phyloP scores from a whole-genome alignment of 176 grass and related monocot species.

The Aegilops sharonensis region DNA sequence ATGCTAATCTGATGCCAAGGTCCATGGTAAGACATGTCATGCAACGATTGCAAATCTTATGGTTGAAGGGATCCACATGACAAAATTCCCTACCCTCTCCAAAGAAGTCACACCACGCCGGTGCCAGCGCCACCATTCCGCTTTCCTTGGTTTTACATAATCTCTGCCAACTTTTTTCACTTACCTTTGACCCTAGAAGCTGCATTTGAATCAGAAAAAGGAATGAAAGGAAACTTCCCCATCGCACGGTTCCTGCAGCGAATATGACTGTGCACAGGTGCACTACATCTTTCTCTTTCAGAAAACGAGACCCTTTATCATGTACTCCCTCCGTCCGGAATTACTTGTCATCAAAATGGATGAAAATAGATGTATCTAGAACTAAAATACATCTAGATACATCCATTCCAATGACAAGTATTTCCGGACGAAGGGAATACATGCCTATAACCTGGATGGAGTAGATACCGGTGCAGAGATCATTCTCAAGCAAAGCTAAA shows the following conservation, averaged over 20 bases:
- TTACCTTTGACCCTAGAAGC: constrained; percentile 18
- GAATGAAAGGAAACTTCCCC: constrained; percentile 34
- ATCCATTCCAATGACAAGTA: too few species aligned
- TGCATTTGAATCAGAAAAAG: constrained; percentile 15
- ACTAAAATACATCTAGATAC: too few species aligned
- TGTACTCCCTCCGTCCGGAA: neutral
- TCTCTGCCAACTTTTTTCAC: neutral
- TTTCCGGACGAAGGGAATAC: neutral
- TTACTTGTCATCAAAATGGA: too few species aligned
- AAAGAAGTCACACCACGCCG: neutral
- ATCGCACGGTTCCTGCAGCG: constrained; percentile 18
- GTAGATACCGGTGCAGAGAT: neutral
- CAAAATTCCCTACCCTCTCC: neutral
- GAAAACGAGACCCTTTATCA: constrained; percentile 6
- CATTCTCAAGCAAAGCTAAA: neutral
- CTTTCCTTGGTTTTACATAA: neutral
- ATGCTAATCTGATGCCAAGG: neutral
- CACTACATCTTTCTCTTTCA: neutral
- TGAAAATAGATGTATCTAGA: too few species aligned
- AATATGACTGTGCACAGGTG: constrained; percentile 12
- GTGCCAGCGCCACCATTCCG: neutral
- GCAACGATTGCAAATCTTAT: neutral
- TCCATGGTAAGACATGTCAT: neutral
- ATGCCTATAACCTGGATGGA: neutral
- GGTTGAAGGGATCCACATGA: neutral